Percentiles rank a stretch among this genome's conserved stretches.
These are phyloP conservation scores for Pichia sp. DNA, from an alignment of 1,139 yeast species.

Conservation along the genomic window DNA sequence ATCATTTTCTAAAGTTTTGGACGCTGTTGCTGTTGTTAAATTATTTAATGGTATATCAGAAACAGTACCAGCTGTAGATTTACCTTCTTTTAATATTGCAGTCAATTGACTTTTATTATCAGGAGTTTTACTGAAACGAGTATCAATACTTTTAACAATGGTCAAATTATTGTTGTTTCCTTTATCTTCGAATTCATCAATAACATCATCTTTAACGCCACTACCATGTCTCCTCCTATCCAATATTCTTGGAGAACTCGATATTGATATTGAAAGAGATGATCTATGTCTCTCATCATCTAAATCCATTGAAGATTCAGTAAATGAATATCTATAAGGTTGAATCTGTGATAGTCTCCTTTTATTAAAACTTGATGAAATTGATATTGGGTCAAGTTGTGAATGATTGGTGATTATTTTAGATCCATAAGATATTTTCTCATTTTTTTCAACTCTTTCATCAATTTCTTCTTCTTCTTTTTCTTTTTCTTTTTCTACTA, in stretches of 20 bases:
- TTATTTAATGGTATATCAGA: constrained; percentile 2
- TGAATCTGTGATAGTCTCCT: not conserved
- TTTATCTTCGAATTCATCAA: too few relatives aligned
- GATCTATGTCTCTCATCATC: constrained; percentile 25
- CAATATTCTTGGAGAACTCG: constrained; percentile 18
- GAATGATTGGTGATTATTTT: not conserved
- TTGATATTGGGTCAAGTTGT: not conserved
- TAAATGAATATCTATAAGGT: constrained; percentile 23
- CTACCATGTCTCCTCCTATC: constrained; percentile 12
- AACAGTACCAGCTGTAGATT: not conserved
- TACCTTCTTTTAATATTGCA: constrained; percentile 15
- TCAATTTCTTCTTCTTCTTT: not conserved
- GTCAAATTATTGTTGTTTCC: not conserved
- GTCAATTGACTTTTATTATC: constrained; percentile 23
- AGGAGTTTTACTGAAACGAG: constrained; percentile 15
- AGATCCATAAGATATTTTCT: not conserved
- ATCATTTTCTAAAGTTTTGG: not conserved
- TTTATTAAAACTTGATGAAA: not conserved
- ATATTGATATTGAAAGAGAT: constrained; percentile 18
- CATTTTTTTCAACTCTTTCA: not conserved
- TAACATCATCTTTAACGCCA: constrained; percentile 10
- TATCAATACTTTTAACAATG: constrained; percentile 26
- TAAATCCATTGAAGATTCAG: constrained; percentile 27
- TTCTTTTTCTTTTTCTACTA: not conserved
- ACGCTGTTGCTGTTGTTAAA: not conserved